A percentile compares a stretch with the other conserved stretches of the same genome.
phyloP scores from a whole-genome alignment of 352 stramenopile species.

The Phytophthora melonis region DNA sequence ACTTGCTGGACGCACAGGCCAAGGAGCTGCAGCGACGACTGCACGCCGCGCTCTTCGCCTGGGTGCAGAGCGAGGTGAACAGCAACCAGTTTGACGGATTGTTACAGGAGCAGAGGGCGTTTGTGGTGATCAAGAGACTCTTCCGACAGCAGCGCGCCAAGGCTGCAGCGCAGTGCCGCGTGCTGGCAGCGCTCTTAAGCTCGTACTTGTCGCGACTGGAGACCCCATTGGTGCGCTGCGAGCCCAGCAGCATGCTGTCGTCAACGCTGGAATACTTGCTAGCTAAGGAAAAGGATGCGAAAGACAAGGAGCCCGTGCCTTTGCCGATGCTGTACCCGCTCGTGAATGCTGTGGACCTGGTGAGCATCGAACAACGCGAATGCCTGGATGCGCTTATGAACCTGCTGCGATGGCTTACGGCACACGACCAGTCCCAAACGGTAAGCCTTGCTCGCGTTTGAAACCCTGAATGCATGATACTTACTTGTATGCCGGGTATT shows the following conservation, averaged over 20 bases:
- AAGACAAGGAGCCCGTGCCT: constrained; percentile 35
- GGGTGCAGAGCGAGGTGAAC: constrained; percentile 55
- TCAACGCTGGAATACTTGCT: constrained; percentile 78
- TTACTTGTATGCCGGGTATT: constrained; percentile 11
- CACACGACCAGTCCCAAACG: constrained; percentile 48
- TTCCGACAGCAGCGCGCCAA: constrained; percentile 61
- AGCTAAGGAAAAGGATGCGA: constrained; percentile 28
- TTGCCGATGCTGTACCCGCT: constrained; percentile 67
- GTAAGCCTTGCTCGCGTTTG: constrained; percentile 26
- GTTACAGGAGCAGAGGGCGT: constrained; percentile 61
- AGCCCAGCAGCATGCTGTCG: constrained; percentile 55
- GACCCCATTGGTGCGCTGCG: constrained; percentile 63
- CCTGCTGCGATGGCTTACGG: constrained; percentile 56
- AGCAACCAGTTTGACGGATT: constrained; percentile 75
- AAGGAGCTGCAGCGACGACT: constrained; percentile 44
- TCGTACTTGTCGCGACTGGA: constrained; percentile 54
- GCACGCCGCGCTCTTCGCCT: constrained; percentile 48
- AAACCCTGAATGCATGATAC: neutral
- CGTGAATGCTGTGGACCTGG: constrained; percentile 75
- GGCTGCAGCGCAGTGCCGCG: constrained; percentile 39
- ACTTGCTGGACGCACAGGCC: constrained; percentile 45
- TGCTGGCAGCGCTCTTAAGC: constrained; percentile 54
- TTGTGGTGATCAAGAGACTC: constrained; percentile 57
- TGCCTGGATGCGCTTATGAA: constrained; percentile 75
- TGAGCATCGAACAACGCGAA: constrained; percentile 74